Evolutionary conservation across 768 basidiomycete genomes (phyloP).

Genomic region (Albatrellus ellisii): DNA sequence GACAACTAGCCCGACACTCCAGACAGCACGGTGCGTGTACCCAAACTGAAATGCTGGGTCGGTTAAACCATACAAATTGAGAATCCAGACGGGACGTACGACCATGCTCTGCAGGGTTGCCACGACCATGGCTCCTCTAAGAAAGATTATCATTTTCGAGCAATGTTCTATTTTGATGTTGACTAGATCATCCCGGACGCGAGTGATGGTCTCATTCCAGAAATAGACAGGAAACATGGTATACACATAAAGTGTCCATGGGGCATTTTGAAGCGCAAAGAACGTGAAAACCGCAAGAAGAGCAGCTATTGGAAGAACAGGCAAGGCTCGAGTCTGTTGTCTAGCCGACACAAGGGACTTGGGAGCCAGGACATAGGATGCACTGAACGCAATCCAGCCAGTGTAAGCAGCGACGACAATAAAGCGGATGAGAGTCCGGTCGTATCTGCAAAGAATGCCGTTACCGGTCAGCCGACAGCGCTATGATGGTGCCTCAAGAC

Average conservation of each 20-base stretch:
- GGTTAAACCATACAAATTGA: background rate
- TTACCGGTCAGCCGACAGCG: background rate
- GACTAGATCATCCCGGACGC: background rate
- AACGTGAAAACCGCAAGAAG: slow-evolving; percentile 23
- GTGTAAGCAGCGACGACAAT: slow-evolving; percentile 63
- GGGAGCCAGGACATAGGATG: slow-evolving; percentile 41
- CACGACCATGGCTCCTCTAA: slow-evolving; percentile 23
- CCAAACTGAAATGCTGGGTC: slow-evolving; percentile 31
- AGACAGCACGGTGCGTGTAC: slow-evolving; percentile 58
- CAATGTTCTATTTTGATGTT: background rate
- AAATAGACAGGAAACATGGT: slow-evolving; percentile 66
- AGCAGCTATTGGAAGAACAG: slow-evolving; percentile 5
- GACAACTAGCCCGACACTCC: slow-evolving; percentile 50
- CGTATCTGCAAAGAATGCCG: slow-evolving; percentile 35
- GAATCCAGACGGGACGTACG: slow-evolving; percentile 27
- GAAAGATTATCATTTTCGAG: no score
- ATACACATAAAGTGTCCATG: slow-evolving; percentile 67
- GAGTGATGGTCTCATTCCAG: slow-evolving; percentile 40
- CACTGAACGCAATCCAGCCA: slow-evolving; percentile 66
- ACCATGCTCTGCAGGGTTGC: slow-evolving; percentile 55
- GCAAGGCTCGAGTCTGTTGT: no score
- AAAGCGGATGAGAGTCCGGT: slow-evolving; percentile 53
- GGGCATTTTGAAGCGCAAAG: slow-evolving; percentile 52
- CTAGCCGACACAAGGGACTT: slow-evolving; percentile 5
- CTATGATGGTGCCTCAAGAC: slow-evolving; percentile 1